Percentiles rank a stretch among this genome's conserved stretches.
phyloP scores from a whole-genome alignment of 371 early-diverging fungal species.

The Mortierella sp. region DNA sequence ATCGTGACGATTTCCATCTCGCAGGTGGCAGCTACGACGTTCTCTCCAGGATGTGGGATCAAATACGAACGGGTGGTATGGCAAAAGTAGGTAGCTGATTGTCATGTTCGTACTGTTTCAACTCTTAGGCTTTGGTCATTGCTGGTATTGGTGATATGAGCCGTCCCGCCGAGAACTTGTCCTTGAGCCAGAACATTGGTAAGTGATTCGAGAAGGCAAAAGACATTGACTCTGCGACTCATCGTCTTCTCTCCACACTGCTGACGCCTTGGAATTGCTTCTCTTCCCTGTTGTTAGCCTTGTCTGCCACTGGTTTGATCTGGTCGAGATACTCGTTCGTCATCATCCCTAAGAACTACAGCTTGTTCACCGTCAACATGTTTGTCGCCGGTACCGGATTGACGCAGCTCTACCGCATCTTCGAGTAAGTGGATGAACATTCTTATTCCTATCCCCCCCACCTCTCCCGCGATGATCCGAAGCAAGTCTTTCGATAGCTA shows the following conservation, averaged over 20 bases:
- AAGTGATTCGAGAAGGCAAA: slow-evolving; percentile 26
- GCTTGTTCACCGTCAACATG: slow-evolving; percentile 88
- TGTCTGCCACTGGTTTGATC: slow-evolving; percentile 94
- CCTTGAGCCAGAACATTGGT: slow-evolving; percentile 81
- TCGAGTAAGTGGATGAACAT: slow-evolving; percentile 60
- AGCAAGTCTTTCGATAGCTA: no score
- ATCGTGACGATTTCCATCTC: no score
- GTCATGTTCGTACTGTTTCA: no score
- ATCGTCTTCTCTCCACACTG: background rate
- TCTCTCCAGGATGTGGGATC: no score
- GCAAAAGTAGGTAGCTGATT: no score
- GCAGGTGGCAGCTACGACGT: no score
- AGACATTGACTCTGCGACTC: background rate
- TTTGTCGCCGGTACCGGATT: slow-evolving; percentile 93
- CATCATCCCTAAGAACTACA: slow-evolving; percentile 93
- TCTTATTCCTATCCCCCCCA: background rate
- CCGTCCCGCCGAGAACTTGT: slow-evolving; percentile 93
- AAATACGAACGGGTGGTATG: no score
- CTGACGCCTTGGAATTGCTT: no score
- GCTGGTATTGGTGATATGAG: slow-evolving; percentile 93
- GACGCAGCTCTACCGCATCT: slow-evolving; percentile 87
- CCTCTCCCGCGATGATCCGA: no score
- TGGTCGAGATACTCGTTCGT: slow-evolving; percentile 96
- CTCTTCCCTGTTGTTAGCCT: slow-evolving; percentile 59
- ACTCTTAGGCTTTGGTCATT: slow-evolving; percentile 77